Conservation (phyloP, 768 basidiomycete genomes). For the Rhodotorula taiwanensis region DNA sequence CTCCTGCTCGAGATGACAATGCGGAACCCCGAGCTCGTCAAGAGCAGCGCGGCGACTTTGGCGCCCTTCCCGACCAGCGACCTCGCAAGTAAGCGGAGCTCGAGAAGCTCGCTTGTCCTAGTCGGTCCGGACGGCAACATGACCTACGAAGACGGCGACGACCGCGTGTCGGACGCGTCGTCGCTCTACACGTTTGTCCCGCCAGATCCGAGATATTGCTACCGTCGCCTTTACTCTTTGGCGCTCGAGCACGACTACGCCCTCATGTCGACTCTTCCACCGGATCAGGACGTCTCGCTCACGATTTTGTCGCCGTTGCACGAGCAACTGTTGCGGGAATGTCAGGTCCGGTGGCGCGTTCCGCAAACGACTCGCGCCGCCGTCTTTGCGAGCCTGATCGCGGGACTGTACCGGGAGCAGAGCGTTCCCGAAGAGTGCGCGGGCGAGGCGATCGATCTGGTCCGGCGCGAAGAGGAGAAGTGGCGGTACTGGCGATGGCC, state of each 20-base stretch:
- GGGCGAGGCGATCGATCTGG: slow-evolving; percentile 72
- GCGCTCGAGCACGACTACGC: slow-evolving; percentile 81
- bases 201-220: slow-evolving; percentile 74
- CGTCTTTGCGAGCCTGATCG: slow-evolving; percentile 78
- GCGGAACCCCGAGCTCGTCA: slow-evolving; percentile 76
- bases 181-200: slow-evolving; percentile 64
- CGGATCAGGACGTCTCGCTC: slow-evolving; percentile 88
- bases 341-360: slow-evolving; percentile 83
- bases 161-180: neutral
- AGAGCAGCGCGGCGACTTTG: slow-evolving; percentile 53
- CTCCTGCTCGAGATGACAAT: slow-evolving; percentile 80
- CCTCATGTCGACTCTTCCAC: slow-evolving; percentile 81
- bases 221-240: slow-evolving; percentile 71
- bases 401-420: slow-evolving; percentile 75
- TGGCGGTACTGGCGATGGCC: slow-evolving; percentile 70
- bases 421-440: slow-evolving; percentile 87
- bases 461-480: slow-evolving; percentile 62
- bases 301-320: slow-evolving; percentile 77
- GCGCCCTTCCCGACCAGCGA: neutral
- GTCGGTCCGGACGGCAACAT: slow-evolving; percentile 17
- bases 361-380: slow-evolving; percentile 67
- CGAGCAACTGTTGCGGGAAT: slow-evolving; percentile 76
- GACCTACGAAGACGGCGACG: slow-evolving; percentile 1
- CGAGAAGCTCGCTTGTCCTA: slow-evolving; percentile 20
- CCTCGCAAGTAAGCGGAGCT: neutral